Evolutionary conservation across 768 basidiomycete species (phyloP).

Genomic region (Mycena rosella): DNA sequence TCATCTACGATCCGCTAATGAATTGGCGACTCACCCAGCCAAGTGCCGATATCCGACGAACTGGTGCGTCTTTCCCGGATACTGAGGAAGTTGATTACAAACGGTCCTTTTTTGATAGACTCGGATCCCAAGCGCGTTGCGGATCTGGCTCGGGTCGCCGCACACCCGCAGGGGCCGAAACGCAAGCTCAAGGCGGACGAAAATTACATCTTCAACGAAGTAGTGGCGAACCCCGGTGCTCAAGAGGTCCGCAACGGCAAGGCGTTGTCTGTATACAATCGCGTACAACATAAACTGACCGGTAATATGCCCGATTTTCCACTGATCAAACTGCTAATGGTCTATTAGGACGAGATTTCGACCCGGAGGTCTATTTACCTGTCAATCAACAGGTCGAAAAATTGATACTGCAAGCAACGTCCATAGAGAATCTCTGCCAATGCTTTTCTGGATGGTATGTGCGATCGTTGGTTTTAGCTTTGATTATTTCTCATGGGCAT

Average conservation of each 20-base stretch:
- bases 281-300: constrained; percentile 95
- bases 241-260: constrained; percentile 93
- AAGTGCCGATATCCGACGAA: constrained; percentile 78
- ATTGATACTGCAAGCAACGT: constrained; percentile 93
- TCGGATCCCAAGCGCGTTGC: constrained; percentile 67
- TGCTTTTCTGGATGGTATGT: constrained; percentile 94
- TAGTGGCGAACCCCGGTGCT: constrained; percentile 65
- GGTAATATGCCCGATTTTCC: constrained; percentile 59
- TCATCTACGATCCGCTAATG: constrained; percentile 98
- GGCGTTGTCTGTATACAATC: constrained; percentile 92
- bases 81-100: constrained; percentile 2
- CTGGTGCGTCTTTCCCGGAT: constrained; percentile 55
- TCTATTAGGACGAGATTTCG: constrained; percentile 88
- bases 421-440: constrained; percentile 95
- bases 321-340: not conserved
- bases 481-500: constrained; percentile 3
- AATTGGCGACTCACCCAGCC: constrained; percentile 95
- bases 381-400: constrained; percentile 93
- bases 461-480: not conserved
- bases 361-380: constrained; percentile 78
- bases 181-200: constrained; percentile 92
- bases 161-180: constrained; percentile 82
- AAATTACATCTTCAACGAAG: constrained; percentile 89
- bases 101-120: constrained; percentile 40
- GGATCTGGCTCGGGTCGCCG: constrained; percentile 75